Evolutionary conservation across 257 asterid genomes (phyloP).

Genomic region (Solanum phureja): DNA sequence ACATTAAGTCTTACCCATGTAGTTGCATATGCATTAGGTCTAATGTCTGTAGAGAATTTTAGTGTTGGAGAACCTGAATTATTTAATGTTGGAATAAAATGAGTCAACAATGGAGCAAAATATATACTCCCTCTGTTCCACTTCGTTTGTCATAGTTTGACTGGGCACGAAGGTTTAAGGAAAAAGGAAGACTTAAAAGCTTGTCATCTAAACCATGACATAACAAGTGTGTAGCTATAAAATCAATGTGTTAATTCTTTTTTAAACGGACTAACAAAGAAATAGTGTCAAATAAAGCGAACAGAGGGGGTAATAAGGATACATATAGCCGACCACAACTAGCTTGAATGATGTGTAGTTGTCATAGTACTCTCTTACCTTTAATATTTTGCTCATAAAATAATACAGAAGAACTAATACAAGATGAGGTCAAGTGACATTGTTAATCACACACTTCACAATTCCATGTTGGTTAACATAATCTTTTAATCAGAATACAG

Average conservation of each 20-base stretch:
- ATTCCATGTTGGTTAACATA: background rate
- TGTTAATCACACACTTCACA: background rate
- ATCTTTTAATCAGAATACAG: background rate
- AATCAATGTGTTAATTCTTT: background rate
- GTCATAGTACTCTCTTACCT: background rate
- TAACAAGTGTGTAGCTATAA: background rate
- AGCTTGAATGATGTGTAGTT: background rate
- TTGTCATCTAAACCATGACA: background rate
- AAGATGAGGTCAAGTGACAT: background rate
- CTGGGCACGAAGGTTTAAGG: background rate
- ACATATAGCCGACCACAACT: background rate
- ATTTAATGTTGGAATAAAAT: background rate
- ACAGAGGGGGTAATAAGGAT: background rate
- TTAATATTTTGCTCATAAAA: background rate
- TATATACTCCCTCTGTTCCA: background rate
- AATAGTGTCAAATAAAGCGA: background rate
- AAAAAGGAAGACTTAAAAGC: background rate
- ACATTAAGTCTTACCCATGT: background rate
- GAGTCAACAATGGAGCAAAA: background rate
- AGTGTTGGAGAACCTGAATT: background rate
- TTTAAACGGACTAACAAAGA: background rate
- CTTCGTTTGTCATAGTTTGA: background rate
- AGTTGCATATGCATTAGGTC: background rate
- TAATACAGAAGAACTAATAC: background rate
- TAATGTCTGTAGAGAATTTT: background rate